phyloP scores from a whole-genome alignment of 2,329 filamentous ascomycete species.

The Ilyonectria destructans region DNA sequence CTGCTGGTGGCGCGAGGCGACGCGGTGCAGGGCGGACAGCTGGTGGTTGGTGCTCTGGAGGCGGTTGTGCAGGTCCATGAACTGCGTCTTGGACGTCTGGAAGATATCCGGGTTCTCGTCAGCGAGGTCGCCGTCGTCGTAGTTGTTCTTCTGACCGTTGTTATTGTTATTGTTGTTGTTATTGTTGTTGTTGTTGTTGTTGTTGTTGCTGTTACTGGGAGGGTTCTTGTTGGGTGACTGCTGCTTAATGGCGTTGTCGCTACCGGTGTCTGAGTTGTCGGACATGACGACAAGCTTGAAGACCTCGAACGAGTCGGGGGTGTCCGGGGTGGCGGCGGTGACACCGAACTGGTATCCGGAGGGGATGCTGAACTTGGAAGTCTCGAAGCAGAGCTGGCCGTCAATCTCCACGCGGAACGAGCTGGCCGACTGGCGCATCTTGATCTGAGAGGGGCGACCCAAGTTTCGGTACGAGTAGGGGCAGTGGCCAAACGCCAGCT shows the following conservation, averaged over 20 bases:
- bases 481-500: slow-evolving; percentile 94
- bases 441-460: slow-evolving; percentile 85
- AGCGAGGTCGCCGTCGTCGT: slow-evolving; percentile 61
- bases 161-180: slow-evolving; percentile 54
- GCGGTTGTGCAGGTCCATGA: slow-evolving; percentile 88
- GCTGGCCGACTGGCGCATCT: slow-evolving; percentile 76
- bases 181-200: slow-evolving; percentile 51
- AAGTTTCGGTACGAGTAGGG: slow-evolving; percentile 92
- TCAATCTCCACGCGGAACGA: slow-evolving; percentile 87
- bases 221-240: slow-evolving; percentile 48
- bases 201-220: slow-evolving; percentile 49
- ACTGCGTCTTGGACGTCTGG: slow-evolving; percentile 74
- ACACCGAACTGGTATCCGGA: slow-evolving; percentile 88
- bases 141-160: slow-evolving; percentile 46
- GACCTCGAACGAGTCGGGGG: slow-evolving; percentile 93
- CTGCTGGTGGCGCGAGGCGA: slow-evolving; percentile 67
- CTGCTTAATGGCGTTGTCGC: slow-evolving; percentile 50
- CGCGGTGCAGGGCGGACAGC: slow-evolving; percentile 73
- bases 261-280: slow-evolving; percentile 57
- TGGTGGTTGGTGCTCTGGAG: slow-evolving; percentile 83
- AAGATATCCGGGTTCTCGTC: slow-evolving; percentile 66
- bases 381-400: slow-evolving; percentile 86
- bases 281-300: slow-evolving; percentile 87
- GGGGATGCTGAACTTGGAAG: slow-evolving; percentile 83
- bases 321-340: slow-evolving; percentile 90